Conservation (phyloP, 768 basidiomycete species). For the Lactifluus echinatus region DNA sequence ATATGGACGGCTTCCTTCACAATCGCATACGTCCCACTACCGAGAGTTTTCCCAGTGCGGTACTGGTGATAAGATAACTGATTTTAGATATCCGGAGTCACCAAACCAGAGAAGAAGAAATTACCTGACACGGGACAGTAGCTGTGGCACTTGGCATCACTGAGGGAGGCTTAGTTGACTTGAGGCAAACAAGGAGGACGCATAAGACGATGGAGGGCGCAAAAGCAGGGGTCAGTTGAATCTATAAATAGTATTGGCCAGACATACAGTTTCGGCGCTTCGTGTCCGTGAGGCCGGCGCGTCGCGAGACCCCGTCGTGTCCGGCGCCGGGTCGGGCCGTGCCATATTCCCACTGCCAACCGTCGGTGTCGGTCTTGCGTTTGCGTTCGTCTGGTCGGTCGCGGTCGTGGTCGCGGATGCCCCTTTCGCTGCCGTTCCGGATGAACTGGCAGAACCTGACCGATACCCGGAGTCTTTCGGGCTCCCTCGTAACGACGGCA, state of each 20-base stretch:
- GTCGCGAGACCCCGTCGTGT: not conserved
- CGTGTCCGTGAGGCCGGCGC: conserved; percentile 3
- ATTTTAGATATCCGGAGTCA: conserved; percentile 1
- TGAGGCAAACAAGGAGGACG: not conserved
- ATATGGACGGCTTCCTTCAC: conserved; percentile 94
- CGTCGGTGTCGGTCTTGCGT: too few species aligned
- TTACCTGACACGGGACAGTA: conserved; percentile 42
- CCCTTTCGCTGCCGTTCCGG: conserved; percentile 6
- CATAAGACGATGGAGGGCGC: not conserved
- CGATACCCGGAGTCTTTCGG: conserved; percentile 16
- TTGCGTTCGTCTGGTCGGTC: not conserved
- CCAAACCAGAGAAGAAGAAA: not conserved
- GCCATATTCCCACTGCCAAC: not conserved
- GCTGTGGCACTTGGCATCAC: conserved; percentile 28
- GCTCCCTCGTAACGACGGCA: not conserved
- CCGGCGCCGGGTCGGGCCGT: conserved; percentile 15
- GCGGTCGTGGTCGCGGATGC: not conserved
- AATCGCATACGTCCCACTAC: conserved; percentile 91
- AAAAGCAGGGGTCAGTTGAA: not conserved
- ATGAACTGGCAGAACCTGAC: conserved; percentile 15
- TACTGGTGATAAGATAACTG: conserved; percentile 39
- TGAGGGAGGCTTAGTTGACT: not conserved
- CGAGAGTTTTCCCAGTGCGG: conserved; percentile 79
- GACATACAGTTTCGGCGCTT: conserved; percentile 11
- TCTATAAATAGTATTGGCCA: conserved; percentile 1